phyloP scores from a whole-genome alignment of 2,329 filamentous ascomycete genomes.

The Gliomastix tumulicola region DNA sequence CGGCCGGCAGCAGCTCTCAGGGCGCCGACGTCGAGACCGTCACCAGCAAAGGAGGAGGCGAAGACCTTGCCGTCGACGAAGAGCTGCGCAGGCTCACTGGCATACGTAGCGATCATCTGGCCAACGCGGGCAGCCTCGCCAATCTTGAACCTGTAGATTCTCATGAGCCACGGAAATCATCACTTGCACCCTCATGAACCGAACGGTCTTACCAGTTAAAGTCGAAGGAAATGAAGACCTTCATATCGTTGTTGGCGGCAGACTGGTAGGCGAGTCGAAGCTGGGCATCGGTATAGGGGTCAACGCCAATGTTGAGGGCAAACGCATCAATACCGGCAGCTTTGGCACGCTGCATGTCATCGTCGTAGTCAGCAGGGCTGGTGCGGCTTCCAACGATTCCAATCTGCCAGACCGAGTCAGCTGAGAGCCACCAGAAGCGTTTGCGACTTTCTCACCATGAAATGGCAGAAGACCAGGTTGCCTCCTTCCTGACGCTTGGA shows the following conservation, averaged over 20 bases:
- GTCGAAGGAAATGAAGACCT: conserved; percentile 51
- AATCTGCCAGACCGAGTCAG: conserved; percentile 25
- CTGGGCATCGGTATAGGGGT: conserved; percentile 35
- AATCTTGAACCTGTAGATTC: conserved; percentile 11
- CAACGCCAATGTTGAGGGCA: conserved; percentile 40
- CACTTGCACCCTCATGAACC: no score
- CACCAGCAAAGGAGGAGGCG: conserved; percentile 45
- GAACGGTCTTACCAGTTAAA: conserved; percentile 49
- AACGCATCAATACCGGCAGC: conserved; percentile 38
- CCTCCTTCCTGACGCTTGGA: conserved; percentile 1
- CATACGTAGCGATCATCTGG: conserved; percentile 37
- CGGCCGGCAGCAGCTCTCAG: conserved; percentile 33
- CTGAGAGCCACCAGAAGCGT: neutral
- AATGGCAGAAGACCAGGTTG: conserved; percentile 32
- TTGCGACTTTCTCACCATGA: conserved; percentile 25
- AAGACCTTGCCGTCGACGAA: conserved; percentile 40
- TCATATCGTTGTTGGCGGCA: conserved; percentile 37
- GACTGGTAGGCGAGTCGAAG: conserved; percentile 41
- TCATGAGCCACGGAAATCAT: no score
- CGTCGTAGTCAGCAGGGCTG: conserved; percentile 34
- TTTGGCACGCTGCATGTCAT: conserved; percentile 37
- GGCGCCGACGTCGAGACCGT: conserved; percentile 33
- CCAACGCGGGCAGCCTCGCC: conserved; percentile 30
- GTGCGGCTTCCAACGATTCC: conserved; percentile 34
- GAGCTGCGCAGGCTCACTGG: conserved; percentile 34